phyloP scores from a whole-genome alignment of 306 rosid species.

The Glycine soja region DNA sequence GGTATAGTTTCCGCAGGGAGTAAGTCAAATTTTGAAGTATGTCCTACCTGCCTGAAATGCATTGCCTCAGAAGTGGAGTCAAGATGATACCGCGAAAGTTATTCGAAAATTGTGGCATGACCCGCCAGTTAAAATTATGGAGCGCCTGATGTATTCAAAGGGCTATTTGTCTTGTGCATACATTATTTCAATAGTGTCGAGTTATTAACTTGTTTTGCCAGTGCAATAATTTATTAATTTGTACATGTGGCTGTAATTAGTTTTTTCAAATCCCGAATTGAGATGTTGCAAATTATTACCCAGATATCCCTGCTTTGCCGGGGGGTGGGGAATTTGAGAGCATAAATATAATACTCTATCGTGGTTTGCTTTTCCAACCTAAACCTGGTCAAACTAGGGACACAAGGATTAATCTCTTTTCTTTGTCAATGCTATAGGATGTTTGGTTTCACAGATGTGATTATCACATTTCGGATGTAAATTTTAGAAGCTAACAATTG shows the following conservation, averaged over 20 bases:
- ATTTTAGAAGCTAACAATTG: too few species aligned
- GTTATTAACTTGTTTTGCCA: background rate
- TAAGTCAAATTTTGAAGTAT: conserved; percentile 33
- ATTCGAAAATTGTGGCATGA: conserved; percentile 32
- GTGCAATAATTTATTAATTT: conserved; percentile 19
- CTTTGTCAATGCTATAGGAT: too few species aligned
- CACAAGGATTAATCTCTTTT: too few species aligned
- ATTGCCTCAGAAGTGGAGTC: conserved; percentile 40
- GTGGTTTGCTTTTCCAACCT: conserved; percentile 4
- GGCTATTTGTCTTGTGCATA: conserved; percentile 22
- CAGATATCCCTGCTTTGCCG: background rate
- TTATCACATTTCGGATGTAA: too few species aligned
- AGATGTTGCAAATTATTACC: conserved; percentile 21
- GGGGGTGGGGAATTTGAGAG: background rate
- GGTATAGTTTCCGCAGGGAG: conserved; percentile 40
- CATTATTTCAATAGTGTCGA: conserved; percentile 11
- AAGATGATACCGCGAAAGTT: conserved; percentile 10
- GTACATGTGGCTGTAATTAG: conserved; percentile 44
- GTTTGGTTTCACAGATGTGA: too few species aligned
- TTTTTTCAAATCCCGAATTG: too few species aligned
- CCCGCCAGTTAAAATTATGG: conserved; percentile 9
- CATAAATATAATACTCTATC: background rate
- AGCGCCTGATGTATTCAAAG: conserved; percentile 38
- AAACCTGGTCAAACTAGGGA: background rate
- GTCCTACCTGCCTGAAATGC: conserved; percentile 34